phyloP scores from a whole-genome alignment of 768 basidiomycete species.

The Boletus patriciae region DNA sequence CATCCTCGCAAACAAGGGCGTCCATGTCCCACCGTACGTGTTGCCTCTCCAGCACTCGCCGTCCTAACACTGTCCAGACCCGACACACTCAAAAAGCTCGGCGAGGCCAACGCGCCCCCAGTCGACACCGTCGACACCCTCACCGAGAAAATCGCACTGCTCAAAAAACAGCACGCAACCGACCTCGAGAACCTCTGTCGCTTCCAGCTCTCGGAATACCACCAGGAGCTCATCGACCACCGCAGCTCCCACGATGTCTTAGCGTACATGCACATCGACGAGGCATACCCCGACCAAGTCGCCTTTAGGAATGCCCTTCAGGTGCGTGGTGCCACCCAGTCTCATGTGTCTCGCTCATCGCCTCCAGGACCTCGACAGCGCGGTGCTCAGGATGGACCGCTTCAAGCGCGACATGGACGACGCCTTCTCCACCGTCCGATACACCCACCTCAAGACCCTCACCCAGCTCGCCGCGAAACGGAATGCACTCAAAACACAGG shows the following conservation, averaged over 20 bases:
- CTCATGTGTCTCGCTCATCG: not conserved
- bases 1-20: slow-evolving; percentile 41
- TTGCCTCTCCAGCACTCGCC: not conserved
- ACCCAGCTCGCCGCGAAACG: slow-evolving; percentile 17
- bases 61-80: slow-evolving; percentile 7
- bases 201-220: slow-evolving; percentile 33
- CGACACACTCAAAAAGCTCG: slow-evolving; percentile 25
- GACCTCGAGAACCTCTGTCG: slow-evolving; percentile 33
- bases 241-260: slow-evolving; percentile 24
- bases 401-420: slow-evolving; percentile 30
- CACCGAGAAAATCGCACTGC: slow-evolving; percentile 28
- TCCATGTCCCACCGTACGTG: slow-evolving; percentile 42
- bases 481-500: slow-evolving; percentile 12
- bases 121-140: slow-evolving; percentile 30
- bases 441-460: slow-evolving; percentile 31
- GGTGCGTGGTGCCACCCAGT: slow-evolving; percentile 6
- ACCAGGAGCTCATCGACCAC: slow-evolving; percentile 36
- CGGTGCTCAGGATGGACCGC: slow-evolving; percentile 17
- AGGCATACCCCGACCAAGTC: slow-evolving; percentile 24
- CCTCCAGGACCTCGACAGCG: slow-evolving; percentile 21
- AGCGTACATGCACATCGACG: slow-evolving; percentile 30
- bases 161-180: slow-evolving; percentile 30
- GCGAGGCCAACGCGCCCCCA: slow-evolving; percentile 2
- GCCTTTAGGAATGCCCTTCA: slow-evolving; percentile 26
- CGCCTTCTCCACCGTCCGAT: slow-evolving; percentile 30